Percentiles rank a stretch among this genome's conserved stretches.
Conservation (phyloP, 164 flowering plant genomes). For the Nelumbo lutea region DNA sequence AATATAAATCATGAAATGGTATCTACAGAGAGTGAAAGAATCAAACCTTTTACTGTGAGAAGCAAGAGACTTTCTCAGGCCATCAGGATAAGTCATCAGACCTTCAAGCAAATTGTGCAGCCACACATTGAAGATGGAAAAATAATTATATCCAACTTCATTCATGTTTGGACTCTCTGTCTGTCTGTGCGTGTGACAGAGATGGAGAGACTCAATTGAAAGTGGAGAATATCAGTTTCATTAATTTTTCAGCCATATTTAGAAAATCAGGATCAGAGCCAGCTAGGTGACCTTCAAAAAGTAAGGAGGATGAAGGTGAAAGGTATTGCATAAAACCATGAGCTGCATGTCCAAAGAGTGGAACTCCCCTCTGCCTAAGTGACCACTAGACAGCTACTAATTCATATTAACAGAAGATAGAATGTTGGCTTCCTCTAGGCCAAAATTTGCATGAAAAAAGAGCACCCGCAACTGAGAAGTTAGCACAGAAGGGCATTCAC, state of each 20-base stretch:
- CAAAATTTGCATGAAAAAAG: constrained; percentile 32
- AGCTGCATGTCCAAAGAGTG: constrained; percentile 89
- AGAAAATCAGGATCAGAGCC: constrained; percentile 32
- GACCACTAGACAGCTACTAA: constrained; percentile 73
- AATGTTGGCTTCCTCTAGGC: constrained; percentile 31
- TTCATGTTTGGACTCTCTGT: constrained; percentile 38
- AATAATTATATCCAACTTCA: constrained; percentile 48
- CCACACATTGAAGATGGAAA: constrained; percentile 49
- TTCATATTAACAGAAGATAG: constrained; percentile 35
- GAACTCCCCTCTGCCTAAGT: constrained; percentile 70
- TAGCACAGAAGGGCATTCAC: constrained; percentile 43
- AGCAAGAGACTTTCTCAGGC: constrained; percentile 80
- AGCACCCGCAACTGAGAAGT: constrained; percentile 54
- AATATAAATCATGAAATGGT: too few species aligned
- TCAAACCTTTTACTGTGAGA: constrained; percentile 68
- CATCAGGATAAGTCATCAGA: constrained; percentile 66
- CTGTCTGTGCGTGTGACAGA: too few species aligned
- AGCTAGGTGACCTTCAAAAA: constrained; percentile 32
- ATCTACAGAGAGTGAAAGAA: too few species aligned
- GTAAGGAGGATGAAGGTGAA: constrained; percentile 50
- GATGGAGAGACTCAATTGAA: not conserved
- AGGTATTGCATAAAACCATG: constrained; percentile 76
- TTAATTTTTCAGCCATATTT: constrained; percentile 9
- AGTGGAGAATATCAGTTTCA: not conserved
- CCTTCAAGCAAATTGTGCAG: constrained; percentile 70